phyloP scores from a whole-genome alignment of 371 early-diverging fungal genomes.

The Rhizopus microsporus region DNA sequence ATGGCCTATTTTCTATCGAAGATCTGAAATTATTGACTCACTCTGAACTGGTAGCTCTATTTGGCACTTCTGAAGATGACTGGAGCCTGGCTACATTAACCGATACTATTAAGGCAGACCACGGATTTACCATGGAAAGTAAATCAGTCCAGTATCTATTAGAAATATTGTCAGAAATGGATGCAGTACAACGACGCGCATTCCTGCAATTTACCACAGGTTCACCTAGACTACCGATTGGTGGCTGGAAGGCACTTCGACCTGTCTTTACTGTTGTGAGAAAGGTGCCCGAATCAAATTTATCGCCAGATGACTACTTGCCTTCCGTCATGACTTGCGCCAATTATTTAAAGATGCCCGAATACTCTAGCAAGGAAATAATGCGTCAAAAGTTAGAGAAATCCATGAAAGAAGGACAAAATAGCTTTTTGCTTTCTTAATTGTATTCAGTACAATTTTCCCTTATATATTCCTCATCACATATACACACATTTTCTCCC shows the following conservation, averaged over 20 bases:
- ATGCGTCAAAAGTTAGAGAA: slow-evolving; percentile 65
- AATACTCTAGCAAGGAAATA: slow-evolving; percentile 73
- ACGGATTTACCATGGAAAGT: slow-evolving; percentile 82
- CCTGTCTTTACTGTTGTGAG: slow-evolving; percentile 90
- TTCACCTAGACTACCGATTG: slow-evolving; percentile 88
- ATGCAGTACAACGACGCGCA: slow-evolving; percentile 63
- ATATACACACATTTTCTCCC: not conserved
- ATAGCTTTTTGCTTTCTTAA: slow-evolving; percentile 80
- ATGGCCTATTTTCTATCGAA: slow-evolving; percentile 71
- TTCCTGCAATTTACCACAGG: slow-evolving; percentile 93
- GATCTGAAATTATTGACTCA: slow-evolving; percentile 70
- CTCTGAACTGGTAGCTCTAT: slow-evolving; percentile 71
- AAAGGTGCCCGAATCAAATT: slow-evolving; percentile 66
- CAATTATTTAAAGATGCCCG: slow-evolving; percentile 93
- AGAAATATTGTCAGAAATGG: slow-evolving; percentile 68
- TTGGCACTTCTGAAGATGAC: slow-evolving; percentile 72
- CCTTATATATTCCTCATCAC: not conserved
- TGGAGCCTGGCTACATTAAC: slow-evolving; percentile 78
- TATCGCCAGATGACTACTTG: slow-evolving; percentile 78
- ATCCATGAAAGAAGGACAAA: slow-evolving; percentile 88
- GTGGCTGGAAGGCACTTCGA: slow-evolving; percentile 78
- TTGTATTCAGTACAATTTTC: not conserved
- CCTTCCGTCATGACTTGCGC: slow-evolving; percentile 97
- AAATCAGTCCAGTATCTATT: slow-evolving; percentile 66
- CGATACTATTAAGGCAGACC: slow-evolving; percentile 82